Evolutionary conservation across 345 rosid species (phyloP).

Genomic region (Eucalyptus camaldulensis): DNA sequence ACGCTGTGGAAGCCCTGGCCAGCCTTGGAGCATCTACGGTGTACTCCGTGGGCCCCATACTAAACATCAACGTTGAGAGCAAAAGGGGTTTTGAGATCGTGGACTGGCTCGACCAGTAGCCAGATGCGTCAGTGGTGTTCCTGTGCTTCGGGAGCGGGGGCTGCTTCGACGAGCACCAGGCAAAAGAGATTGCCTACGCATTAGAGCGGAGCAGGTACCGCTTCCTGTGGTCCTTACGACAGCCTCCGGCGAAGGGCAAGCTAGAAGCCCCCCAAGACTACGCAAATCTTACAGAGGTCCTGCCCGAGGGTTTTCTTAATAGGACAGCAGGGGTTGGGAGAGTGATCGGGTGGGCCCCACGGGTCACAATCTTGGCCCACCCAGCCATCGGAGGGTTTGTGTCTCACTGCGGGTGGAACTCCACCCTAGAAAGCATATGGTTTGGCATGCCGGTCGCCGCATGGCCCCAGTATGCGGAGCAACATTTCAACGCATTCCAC

Average conservation of each 20-base stretch:
- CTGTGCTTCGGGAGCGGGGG: constrained; percentile 66
- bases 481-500: constrained; percentile 35
- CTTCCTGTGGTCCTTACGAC: constrained; percentile 30
- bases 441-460: constrained; percentile 36
- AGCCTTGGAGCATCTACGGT: constrained; percentile 1
- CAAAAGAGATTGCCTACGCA: constrained; percentile 1
- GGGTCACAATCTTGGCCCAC: not conserved
- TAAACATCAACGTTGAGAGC: constrained; percentile 8
- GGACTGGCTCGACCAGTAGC: constrained; percentile 49
- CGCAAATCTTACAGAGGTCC: not conserved
- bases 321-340: constrained; percentile 14
- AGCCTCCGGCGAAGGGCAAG: not conserved
- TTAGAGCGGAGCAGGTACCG: not conserved
- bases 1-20: not conserved
- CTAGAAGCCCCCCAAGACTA: constrained; percentile 1
- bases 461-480: constrained; percentile 50
- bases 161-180: constrained; percentile 26
- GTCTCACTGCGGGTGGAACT: constrained; percentile 59
- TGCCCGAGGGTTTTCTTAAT: constrained; percentile 28
- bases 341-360: constrained; percentile 51
- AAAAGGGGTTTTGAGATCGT: not conserved
- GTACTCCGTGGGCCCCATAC: constrained; percentile 39
- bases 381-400: constrained; percentile 39
- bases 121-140: constrained; percentile 38
- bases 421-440: constrained; percentile 40